Percentiles rank a stretch among this genome's conserved stretches.
phyloP scores from a whole-genome alignment of 805 yeast species.

The Candida pseudofarinosa region DNA sequence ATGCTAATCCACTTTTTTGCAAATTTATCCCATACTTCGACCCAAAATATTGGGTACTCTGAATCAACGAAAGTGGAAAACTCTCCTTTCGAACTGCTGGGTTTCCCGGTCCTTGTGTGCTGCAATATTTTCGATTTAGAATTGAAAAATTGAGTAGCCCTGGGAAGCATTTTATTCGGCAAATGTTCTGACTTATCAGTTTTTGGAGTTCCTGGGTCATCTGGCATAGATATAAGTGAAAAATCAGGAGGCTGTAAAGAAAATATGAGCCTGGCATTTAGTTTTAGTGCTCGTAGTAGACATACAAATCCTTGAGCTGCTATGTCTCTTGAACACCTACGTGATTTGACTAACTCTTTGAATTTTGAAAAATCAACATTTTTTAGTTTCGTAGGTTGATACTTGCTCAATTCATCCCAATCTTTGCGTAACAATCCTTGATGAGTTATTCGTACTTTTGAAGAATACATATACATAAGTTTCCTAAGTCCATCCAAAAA shows the following conservation, averaged over 20 bases:
- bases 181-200: not conserved
- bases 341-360: conserved; percentile 34
- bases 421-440: conserved; percentile 33
- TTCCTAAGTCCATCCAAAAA: conserved; percentile 75
- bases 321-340: conserved; percentile 70
- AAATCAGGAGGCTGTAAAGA: conserved; percentile 92
- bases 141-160: conserved; percentile 5
- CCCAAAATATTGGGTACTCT: conserved; percentile 79
- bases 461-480: conserved; percentile 59
- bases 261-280: conserved; percentile 70
- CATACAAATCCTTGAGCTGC: conserved; percentile 88
- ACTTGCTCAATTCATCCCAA: conserved; percentile 28
- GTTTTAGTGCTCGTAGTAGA: conserved; percentile 62
- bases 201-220: conserved; percentile 7
- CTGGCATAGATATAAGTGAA: conserved; percentile 30
- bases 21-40: conserved; percentile 84
- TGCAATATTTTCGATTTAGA: conserved; percentile 5
- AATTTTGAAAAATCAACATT: conserved; percentile 41
- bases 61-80: conserved; percentile 18
- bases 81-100: not conserved
- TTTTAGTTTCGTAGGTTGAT: conserved; percentile 18
- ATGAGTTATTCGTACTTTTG: conserved; percentile 45
- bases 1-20: conserved; percentile 75
- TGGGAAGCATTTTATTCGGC: conserved; percentile 9
- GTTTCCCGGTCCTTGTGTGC: conserved; percentile 9